Conservation (phyloP, 495 filamentous ascomycete genomes). For the Darksidea phi region DNA sequence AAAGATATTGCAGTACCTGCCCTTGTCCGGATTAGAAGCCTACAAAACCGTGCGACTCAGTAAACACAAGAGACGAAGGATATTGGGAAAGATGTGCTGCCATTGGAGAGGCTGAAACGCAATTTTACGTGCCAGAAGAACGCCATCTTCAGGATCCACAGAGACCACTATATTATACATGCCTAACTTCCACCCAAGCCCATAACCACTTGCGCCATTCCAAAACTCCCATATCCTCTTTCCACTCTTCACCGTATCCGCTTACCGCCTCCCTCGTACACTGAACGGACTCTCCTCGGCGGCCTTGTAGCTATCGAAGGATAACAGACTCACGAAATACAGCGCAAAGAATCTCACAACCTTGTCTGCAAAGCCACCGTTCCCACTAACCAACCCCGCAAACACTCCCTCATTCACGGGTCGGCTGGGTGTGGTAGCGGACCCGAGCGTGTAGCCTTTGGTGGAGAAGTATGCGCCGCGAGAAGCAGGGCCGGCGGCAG, state of each 20-base stretch:
- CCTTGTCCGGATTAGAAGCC: no score
- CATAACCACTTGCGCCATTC: no score
- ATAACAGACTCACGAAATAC: constrained; percentile 32
- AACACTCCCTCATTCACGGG: constrained; percentile 7
- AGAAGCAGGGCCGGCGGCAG: constrained; percentile 18
- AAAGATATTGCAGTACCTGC: no score
- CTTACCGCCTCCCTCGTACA: constrained; percentile 28
- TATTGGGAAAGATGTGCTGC: no score
- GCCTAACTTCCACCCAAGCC: no score
- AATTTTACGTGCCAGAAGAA: no score
- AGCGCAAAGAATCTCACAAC: constrained; percentile 35
- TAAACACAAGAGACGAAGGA: no score
- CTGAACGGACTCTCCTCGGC: constrained; percentile 36
- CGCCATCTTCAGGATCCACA: no score
- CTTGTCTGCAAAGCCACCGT: constrained; percentile 25
- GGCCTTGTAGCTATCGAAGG: constrained; percentile 31
- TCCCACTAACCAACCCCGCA: constrained; percentile 18
- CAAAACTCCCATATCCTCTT: no score
- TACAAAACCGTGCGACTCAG: no score
- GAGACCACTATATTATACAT: no score
- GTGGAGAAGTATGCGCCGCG: constrained; percentile 24
- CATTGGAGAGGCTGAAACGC: no score
- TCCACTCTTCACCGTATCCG: not conserved
- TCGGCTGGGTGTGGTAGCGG: constrained; percentile 1
- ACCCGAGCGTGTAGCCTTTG: constrained; percentile 34